Conservation (phyloP, 805 yeast species). For the Candida anglica region DNA sequence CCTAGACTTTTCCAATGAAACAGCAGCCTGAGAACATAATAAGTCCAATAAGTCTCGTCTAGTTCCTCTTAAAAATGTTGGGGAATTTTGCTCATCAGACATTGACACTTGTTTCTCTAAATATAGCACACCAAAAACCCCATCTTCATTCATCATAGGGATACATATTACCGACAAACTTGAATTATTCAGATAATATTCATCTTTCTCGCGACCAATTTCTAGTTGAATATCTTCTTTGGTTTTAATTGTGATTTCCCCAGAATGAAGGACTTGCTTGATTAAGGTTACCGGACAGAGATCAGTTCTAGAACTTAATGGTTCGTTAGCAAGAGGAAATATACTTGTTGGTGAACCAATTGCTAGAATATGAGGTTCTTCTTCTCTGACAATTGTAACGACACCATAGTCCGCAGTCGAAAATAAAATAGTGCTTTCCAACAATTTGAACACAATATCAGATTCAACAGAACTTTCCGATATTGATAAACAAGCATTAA, state of each 20-base stretch:
- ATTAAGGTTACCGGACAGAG: constrained; percentile 40
- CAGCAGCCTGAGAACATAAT: constrained; percentile 50
- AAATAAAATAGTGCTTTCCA: constrained; percentile 35
- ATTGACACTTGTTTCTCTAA: constrained; percentile 36
- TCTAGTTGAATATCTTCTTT: constrained; percentile 32
- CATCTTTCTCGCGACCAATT: constrained; percentile 31
- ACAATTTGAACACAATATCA: constrained; percentile 32
- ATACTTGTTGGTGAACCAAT: constrained; percentile 23
- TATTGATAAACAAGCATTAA: constrained; percentile 46
- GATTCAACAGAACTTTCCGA: constrained; percentile 40
- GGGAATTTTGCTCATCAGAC: too few relatives aligned
- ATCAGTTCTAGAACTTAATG: constrained; percentile 36
- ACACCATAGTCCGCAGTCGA: constrained; percentile 33
- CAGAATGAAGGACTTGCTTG: constrained; percentile 33
- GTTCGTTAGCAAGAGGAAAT: constrained; percentile 23
- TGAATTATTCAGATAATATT: constrained; percentile 32
- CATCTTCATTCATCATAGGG: constrained; percentile 40
- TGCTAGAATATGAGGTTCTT: constrained; percentile 22
- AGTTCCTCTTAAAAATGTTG: constrained; percentile 23
- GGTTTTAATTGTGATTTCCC: constrained; percentile 31
- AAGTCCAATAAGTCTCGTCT: constrained; percentile 38
- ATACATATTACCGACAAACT: constrained; percentile 38
- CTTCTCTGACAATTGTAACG: constrained; percentile 16
- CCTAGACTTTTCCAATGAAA: constrained; percentile 45
- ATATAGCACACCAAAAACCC: constrained; percentile 44